These are phyloP conservation scores for Passiflora organensis DNA, from an alignment of 345 rosid species.

Conservation along the genomic window DNA sequence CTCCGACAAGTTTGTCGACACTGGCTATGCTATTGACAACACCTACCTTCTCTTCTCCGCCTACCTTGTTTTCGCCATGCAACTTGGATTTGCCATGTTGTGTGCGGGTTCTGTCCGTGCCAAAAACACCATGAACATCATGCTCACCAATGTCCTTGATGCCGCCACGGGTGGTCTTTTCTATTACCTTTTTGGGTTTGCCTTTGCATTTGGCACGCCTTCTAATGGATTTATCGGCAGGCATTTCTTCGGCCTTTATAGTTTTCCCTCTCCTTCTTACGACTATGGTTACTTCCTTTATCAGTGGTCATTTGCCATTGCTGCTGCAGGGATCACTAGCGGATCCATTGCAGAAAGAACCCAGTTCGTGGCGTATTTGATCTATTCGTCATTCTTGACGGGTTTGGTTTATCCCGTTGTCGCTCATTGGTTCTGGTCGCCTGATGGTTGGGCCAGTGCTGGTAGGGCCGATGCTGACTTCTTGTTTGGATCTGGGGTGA, in stretches of 20 bases:
- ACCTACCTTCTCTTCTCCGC: constrained; percentile 44
- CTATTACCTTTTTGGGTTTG: constrained; percentile 32
- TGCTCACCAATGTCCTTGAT: constrained; percentile 42
- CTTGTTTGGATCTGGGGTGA: constrained; percentile 32
- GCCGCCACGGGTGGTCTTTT: constrained; percentile 42
- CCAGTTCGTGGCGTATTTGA: constrained; percentile 11
- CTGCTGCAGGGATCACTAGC: constrained; percentile 45
- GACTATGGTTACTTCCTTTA: constrained; percentile 31
- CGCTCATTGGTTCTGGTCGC: constrained; percentile 44
- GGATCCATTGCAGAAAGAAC: constrained; percentile 32
- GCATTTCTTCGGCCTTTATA: constrained; percentile 27
- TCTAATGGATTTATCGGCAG: constrained; percentile 37
- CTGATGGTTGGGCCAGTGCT: constrained; percentile 42
- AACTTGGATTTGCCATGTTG: constrained; percentile 43
- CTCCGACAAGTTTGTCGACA: constrained; percentile 4
- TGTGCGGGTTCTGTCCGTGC: constrained; percentile 47
- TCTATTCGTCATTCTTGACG: constrained; percentile 38
- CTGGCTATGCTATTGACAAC: constrained; percentile 22
- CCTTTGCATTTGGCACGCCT: constrained; percentile 37
- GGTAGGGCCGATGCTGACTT: constrained; percentile 20
- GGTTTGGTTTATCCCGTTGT: constrained; percentile 41
- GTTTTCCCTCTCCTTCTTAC: constrained; percentile 16
- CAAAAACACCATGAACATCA: constrained; percentile 20
- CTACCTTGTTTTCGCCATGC: constrained; percentile 23
- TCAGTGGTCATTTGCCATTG: constrained; percentile 48